Evolutionary conservation across 805 yeast genomes (phyloP).

Genomic region (Aciculoconidium aculeatum): DNA sequence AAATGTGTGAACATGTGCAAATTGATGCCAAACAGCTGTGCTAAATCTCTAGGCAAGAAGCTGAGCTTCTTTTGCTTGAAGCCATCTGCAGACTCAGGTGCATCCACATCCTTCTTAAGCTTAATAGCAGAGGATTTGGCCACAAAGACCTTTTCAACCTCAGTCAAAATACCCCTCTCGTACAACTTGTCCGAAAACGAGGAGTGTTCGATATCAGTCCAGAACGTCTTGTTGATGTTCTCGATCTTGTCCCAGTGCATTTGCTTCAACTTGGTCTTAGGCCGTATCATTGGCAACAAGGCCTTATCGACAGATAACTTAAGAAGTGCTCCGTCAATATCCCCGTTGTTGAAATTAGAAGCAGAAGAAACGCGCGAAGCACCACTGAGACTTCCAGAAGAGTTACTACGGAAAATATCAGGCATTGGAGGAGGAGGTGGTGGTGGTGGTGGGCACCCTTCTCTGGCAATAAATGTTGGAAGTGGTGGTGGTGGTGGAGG

Average conservation of each 20-base stretch:
- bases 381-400: constrained; percentile 1
- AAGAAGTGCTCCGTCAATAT: too few species aligned
- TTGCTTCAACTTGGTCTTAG: constrained; percentile 79
- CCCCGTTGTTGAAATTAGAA: constrained; percentile 1
- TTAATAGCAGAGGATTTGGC: constrained; percentile 56
- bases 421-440: constrained; percentile 11
- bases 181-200: constrained; percentile 56
- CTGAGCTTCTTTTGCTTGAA: constrained; percentile 47
- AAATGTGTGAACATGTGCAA: constrained; percentile 67
- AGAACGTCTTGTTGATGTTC: constrained; percentile 75
- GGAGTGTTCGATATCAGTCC: constrained; percentile 65
- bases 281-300: constrained; percentile 28
- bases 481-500: constrained; percentile 23
- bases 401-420: constrained; percentile 1
- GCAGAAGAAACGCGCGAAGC: constrained; percentile 9
- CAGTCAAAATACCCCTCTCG: constrained; percentile 74
- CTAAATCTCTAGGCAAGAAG: constrained; percentile 73
- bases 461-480: constrained; percentile 9
- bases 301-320: constrained; percentile 1
- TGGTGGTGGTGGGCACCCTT: constrained; percentile 16
- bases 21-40: constrained; percentile 94
- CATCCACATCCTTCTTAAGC: constrained; percentile 24
- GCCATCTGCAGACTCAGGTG: constrained; percentile 2
- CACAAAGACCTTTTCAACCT: constrained; percentile 81
- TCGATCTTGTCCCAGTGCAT: constrained; percentile 96